Conservation (phyloP, 208 protist genomes). For the Wallacemonas sp. region DNA sequence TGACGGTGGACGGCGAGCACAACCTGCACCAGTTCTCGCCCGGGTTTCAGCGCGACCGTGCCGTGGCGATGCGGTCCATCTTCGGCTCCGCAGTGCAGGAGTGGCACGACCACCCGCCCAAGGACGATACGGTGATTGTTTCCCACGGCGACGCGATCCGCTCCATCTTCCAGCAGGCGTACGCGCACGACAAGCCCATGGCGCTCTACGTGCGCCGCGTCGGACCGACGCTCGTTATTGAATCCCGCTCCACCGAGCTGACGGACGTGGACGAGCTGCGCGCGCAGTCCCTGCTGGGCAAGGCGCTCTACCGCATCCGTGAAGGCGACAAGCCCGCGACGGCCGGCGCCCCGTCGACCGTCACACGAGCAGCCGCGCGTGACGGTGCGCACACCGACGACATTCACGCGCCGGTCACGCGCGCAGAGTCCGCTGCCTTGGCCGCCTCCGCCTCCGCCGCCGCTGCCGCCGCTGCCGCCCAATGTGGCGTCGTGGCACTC, state of each 20-base stretch:
- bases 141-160: slow-evolving; percentile 75
- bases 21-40: slow-evolving; percentile 82
- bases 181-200: slow-evolving; percentile 49
- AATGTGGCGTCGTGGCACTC: slow-evolving; percentile 27
- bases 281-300: slow-evolving; percentile 64
- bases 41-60: slow-evolving; percentile 70
- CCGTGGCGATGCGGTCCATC: slow-evolving; percentile 59
- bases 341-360: too few relatives aligned
- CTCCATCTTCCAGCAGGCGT: slow-evolving; percentile 67
- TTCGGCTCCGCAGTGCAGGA: slow-evolving; percentile 53
- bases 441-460: too few relatives aligned
- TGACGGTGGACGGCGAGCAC: slow-evolving; percentile 62
- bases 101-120: slow-evolving; percentile 48
- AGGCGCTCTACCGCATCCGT: slow-evolving; percentile 78
- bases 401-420: too few relatives aligned
- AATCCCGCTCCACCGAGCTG: slow-evolving; percentile 40
- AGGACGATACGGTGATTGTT: slow-evolving; percentile 57
- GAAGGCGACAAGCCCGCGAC: slow-evolving; percentile 16
- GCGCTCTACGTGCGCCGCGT: slow-evolving; percentile 61
- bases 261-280: slow-evolving; percentile 58
- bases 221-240: slow-evolving; percentile 70
- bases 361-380: too few relatives aligned
- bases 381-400: background rate
- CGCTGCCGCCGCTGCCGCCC: background rate
- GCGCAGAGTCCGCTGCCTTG: too few relatives aligned